phyloP scores from a whole-genome alignment of 495 filamentous ascomycete genomes.

The Cryomyces minteri region DNA sequence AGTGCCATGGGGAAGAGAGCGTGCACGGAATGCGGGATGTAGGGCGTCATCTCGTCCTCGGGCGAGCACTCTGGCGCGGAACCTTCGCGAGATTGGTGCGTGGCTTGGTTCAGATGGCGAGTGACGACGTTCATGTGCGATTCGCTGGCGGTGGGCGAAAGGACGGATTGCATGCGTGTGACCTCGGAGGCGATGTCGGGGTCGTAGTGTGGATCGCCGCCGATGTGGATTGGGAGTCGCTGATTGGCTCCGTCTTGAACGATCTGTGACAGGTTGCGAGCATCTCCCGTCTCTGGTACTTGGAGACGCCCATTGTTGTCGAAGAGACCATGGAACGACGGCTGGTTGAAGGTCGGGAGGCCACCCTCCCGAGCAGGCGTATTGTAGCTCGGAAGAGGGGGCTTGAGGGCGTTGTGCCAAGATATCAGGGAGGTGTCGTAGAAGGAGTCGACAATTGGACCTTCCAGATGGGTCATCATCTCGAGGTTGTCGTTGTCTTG shows the following conservation, averaged over 20 bases:
- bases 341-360: constrained; percentile 14
- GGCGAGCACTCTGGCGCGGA: background rate
- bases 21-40: constrained; percentile 32
- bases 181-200: constrained; percentile 36
- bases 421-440: constrained; percentile 56
- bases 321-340: constrained; percentile 11
- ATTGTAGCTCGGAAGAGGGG: constrained; percentile 36
- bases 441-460: constrained; percentile 54
- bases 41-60: constrained; percentile 21
- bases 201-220: constrained; percentile 45
- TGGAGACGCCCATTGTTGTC: constrained; percentile 4
- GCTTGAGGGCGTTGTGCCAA: constrained; percentile 45
- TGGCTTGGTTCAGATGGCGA: constrained; percentile 30
- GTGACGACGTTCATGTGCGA: constrained; percentile 35
- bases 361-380: constrained; percentile 27
- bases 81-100: background rate
- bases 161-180: constrained; percentile 32
- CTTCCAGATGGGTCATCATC: constrained; percentile 66
- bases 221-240: constrained; percentile 34
- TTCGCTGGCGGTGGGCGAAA: constrained; percentile 31
- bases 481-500: constrained; percentile 22
- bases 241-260: constrained; percentile 2
- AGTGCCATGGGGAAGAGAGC: constrained; percentile 51
- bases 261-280: constrained; percentile 3
- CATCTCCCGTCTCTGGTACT: constrained; percentile 11